Base-by-base conservation (phyloP, 148 eudicot genomes). In the Linanthus parryae region DNA sequence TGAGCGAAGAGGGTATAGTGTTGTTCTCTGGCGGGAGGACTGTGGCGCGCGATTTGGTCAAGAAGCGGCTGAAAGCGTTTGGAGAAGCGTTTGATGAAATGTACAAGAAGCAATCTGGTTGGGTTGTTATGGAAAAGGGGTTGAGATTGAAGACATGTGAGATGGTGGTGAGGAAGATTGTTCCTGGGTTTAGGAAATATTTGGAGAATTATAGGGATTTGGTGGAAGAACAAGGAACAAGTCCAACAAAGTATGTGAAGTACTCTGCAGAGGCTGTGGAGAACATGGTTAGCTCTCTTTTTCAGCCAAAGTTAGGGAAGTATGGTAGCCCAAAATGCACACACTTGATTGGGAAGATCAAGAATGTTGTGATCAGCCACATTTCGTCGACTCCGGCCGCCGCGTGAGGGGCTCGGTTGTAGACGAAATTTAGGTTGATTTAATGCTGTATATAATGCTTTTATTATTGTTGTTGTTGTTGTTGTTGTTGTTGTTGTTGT, bases 51-150 rank as follows among this genome's bases (percentile, higher is more conserved):
- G 73, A 75, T n/a, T 29, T 67, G 48, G 80, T 76, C 14, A 75
- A 62, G 68, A 72, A 67, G 62, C 73, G 88, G 64, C 54, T 90
- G 15, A 58, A 61, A n/a, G 73, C 47, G 34, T 91, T 91, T 64
- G 73, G 52, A 8, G 76, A 78, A 10, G 63, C 63, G 0, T 76
- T 91, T 35, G 94, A 91, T 34, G 73, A 68, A 0, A 62, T 72
- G 14, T 78, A 70, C 31, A 67, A 36, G 61, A 69, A 66, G 62
- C 97, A 91, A 54, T 73, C 66, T 0, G 49, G 56, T 2, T 86
- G 95, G 95, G 57, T 62, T 22, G 58, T 86, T 54, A 62, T 46
- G 0, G 95, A 91, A 48, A 36, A 62, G 16, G 59, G 60, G 25
- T 42, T 83, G 43, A 76, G 92, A 57, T 71, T 60, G 69, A 83